These are phyloP conservation scores for Picea engelmannii DNA, from an alignment of 83 land plant species.

Conservation along the genomic window DNA sequence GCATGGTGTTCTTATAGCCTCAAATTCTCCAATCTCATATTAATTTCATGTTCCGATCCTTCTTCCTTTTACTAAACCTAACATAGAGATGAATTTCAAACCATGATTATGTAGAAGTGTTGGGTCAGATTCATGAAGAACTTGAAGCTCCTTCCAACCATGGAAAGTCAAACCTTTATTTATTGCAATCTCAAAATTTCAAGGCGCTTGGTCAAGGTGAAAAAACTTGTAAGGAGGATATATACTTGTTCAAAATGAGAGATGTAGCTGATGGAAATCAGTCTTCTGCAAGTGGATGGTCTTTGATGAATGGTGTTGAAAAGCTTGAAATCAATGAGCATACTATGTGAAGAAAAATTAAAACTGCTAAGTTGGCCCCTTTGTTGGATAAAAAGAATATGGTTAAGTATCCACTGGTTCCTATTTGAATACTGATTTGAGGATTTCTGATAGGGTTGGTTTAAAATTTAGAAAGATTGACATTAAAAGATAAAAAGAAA, in stretches of 20 bases:
- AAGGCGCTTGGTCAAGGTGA: constrained; percentile 45
- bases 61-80: too few species aligned
- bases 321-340: neutral
- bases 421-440: too few species aligned
- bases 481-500: too few species aligned
- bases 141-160: constrained; percentile 30
- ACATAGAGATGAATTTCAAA: constrained; percentile 22
- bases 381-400: too few species aligned
- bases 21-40: too few species aligned
- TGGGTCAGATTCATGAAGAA: constrained; percentile 43
- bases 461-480: too few species aligned
- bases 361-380: too few species aligned
- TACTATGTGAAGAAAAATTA: neutral
- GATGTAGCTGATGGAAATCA: neutral
- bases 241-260: constrained; percentile 2
- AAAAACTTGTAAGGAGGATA: neutral
- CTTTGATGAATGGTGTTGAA: neutral
- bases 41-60: too few species aligned
- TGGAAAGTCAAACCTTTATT: constrained; percentile 58
- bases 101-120: constrained; percentile 73
- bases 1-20: too few species aligned
- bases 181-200: constrained; percentile 79
- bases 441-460: too few species aligned
- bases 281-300: neutral
- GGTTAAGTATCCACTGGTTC: too few species aligned